phyloP scores from a whole-genome alignment of 768 basidiomycete species.

The Boletellus sp. region DNA sequence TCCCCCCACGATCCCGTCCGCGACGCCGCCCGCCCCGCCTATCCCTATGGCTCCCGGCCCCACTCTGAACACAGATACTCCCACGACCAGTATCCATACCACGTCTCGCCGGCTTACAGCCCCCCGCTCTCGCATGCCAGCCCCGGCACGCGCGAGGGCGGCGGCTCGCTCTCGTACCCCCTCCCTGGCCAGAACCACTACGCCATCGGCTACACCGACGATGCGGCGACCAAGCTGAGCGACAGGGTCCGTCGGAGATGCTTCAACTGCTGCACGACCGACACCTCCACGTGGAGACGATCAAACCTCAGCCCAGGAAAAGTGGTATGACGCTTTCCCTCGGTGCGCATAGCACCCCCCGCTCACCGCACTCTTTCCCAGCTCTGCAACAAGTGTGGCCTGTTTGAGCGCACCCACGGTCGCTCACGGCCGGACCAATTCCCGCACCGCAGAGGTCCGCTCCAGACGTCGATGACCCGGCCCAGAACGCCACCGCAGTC shows the following conservation, averaged over 20 bases:
- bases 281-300: constrained; percentile 78
- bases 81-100: constrained; percentile 33
- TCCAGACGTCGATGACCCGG: constrained; percentile 47
- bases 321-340: constrained; percentile 43
- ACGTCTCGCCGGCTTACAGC: constrained; percentile 25
- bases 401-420: constrained; percentile 79
- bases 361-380: constrained; percentile 13
- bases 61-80: constrained; percentile 32
- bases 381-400: constrained; percentile 65
- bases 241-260: constrained; percentile 73
- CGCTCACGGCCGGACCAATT: constrained; percentile 77
- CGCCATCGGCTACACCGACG: constrained; percentile 59
- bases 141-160: constrained; percentile 21
- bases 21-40: constrained; percentile 31
- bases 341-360: background rate
- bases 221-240: constrained; percentile 76
- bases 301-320: constrained; percentile 77
- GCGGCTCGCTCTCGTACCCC: constrained; percentile 31
- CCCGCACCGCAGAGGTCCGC: constrained; percentile 72
- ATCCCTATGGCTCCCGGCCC: constrained; percentile 25
- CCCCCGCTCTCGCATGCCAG: constrained; percentile 26
- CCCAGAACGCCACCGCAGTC: constrained; percentile 50
- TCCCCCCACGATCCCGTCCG: constrained; percentile 33
- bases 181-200: constrained; percentile 38
- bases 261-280: constrained; percentile 84